Base-by-base conservation (phyloP, 2,329 filamentous ascomycete genomes). In the Pseudocercospora crystallina region DNA sequence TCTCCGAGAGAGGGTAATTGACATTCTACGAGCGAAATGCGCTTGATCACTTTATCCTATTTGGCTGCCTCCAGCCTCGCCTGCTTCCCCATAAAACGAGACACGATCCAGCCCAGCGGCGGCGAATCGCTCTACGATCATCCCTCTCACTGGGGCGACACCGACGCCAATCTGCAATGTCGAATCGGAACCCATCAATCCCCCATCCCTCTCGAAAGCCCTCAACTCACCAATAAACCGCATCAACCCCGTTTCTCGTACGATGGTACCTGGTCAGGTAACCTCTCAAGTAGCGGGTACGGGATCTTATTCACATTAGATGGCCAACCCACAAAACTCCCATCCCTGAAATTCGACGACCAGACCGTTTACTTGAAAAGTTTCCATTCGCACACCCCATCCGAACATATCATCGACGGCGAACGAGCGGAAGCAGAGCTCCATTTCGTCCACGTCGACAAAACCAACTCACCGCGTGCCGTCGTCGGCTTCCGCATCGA, bases 351-450 rank as follows among this genome's bases (percentile, higher is more conserved):
- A 1, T 77, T 71, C 61, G 73, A 77, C 42, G 70, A 75, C 31
- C 65, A 71, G 51, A 77, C 73, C 0, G 67, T 75, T 13, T 79
- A 76, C 57, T 66, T 80, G 8, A 68, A 65, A 32, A 75, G 75
- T 38, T 79, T 75, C 74, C 77, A 80, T 64, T 73, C 78, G 38
- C 77, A 80, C 56, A 60, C 74, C 0, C 77, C 77, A 0, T 74
- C 75, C 2, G 77, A 80, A 53, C 77, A 80, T 59, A 66, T 69
- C 2, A 68, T 79, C 2, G 65, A 71, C 40, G 71, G 71, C 32
- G 64, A 70, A 33, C 68, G 71, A 29, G 65, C 69, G 20, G 74
- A 72, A 55, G 74, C 76, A 20, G 77, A 80, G 56, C 62, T 79
- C 20, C 77, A 79, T 58, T 68, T 77, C 32, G 77, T 80, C 2